These are phyloP conservation scores for Thermomyces lanuginosus DNA, from an alignment of 2,329 filamentous ascomycete genomes.

Conservation along the genomic window DNA sequence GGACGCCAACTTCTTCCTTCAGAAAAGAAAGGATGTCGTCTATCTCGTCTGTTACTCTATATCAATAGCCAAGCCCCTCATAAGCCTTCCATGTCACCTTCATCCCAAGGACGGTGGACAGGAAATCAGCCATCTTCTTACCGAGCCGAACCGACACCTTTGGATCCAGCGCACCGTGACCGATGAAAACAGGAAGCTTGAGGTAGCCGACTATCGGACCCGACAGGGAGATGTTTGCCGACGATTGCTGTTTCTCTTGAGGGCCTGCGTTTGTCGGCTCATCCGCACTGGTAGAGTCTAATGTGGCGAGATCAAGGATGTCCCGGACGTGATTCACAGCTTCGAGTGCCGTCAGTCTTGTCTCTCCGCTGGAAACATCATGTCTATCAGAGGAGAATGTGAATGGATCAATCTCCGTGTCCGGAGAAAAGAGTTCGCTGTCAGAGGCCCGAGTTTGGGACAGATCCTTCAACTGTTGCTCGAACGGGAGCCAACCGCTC, in stretches of 20 bases:
- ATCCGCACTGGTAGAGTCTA: too few species aligned
- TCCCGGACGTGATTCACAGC: conserved; percentile 18
- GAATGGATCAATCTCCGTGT: too few species aligned
- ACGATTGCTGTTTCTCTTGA: too few species aligned
- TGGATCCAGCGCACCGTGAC: conserved; percentile 27
- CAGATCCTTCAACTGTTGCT: conserved; percentile 15
- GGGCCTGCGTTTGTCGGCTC: too few species aligned
- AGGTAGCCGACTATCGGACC: too few species aligned
- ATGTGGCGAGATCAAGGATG: conserved; percentile 15
- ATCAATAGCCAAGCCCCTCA: conserved; percentile 31
- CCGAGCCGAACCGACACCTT: conserved; percentile 20
- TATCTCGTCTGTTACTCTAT: conserved; percentile 33
- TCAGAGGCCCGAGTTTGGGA: conserved; percentile 11
- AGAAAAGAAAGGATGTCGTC: conserved; percentile 30
- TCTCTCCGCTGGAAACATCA: too few species aligned
- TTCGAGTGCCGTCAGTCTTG: too few species aligned
- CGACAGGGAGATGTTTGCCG: too few species aligned
- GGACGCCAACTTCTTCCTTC: conserved; percentile 8
- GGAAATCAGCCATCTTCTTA: conserved; percentile 3
- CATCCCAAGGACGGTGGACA: conserved; percentile 2
- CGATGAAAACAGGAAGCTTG: conserved; percentile 28
- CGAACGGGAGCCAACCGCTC: conserved; percentile 32
- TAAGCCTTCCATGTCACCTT: conserved; percentile 24
- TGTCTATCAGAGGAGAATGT: too few species aligned
- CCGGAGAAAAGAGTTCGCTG: too few species aligned